These are phyloP conservation scores for Suillus ampliporus DNA, from an alignment of 768 basidiomycete genomes.

Conservation along the genomic window DNA sequence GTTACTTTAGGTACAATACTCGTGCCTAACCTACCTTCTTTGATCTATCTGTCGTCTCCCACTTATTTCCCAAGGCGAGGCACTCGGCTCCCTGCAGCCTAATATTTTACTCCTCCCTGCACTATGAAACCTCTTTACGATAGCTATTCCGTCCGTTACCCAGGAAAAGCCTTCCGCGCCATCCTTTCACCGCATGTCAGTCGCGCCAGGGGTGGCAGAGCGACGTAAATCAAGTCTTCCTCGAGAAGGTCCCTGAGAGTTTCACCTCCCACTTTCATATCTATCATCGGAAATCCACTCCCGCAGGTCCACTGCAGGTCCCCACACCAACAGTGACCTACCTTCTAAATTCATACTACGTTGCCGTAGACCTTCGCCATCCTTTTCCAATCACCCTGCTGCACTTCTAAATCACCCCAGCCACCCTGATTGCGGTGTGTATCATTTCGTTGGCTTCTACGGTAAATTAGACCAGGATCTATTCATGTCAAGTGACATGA, in stretches of 20 bases:
- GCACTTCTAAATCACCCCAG: constrained; percentile 29
- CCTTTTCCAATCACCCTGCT: constrained; percentile 17
- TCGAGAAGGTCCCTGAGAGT: constrained; percentile 15
- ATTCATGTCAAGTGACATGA: constrained; percentile 20
- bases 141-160: constrained; percentile 12
- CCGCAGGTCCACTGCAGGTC: constrained; percentile 15
- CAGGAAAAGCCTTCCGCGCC: constrained; percentile 14
- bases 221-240: constrained; percentile 32
- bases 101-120: constrained; percentile 18
- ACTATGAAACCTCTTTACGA: constrained; percentile 17
- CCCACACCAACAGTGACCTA: constrained; percentile 9
- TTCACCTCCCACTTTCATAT: constrained; percentile 9
- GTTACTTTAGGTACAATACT: constrained; percentile 2
- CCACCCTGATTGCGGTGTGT: constrained; percentile 22
- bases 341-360: constrained; percentile 18
- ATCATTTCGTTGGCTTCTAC: constrained; percentile 12
- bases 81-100: constrained; percentile 13
- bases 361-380: constrained; percentile 20
- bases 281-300: constrained; percentile 18
- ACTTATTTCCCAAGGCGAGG: constrained; percentile 5
- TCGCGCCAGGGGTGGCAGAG: constrained; percentile 15
- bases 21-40: constrained; percentile 1
- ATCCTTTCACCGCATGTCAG: constrained; percentile 18
- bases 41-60: not conserved
- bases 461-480: constrained; percentile 13